phyloP scores from a whole-genome alignment of 495 filamentous ascomycete genomes.

The Penicillium canescens region DNA sequence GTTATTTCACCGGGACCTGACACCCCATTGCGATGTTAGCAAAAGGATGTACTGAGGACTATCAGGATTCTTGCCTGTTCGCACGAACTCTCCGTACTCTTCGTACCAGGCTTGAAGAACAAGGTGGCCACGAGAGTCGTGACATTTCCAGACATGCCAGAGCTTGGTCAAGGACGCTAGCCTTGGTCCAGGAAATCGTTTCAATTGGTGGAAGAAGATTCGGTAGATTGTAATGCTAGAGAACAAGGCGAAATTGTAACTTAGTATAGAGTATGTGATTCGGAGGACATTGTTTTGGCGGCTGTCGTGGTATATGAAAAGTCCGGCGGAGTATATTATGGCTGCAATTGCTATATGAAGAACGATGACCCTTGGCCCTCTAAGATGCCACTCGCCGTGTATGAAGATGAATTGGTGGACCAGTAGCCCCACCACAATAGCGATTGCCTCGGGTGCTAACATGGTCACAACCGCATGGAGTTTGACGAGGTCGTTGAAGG shows the following conservation, averaged over 20 bases:
- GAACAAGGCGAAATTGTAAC: not conserved
- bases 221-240: not conserved
- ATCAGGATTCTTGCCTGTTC: constrained; percentile 23
- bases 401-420: constrained; percentile 17
- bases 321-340: not conserved
- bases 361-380: constrained; percentile 4
- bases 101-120: constrained; percentile 30
- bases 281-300: not conserved
- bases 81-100: constrained; percentile 39
- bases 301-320: not conserved
- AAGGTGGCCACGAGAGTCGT: constrained; percentile 31
- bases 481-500: not conserved
- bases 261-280: not conserved
- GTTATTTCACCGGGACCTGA: constrained; percentile 35
- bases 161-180: constrained; percentile 40
- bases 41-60: not conserved
- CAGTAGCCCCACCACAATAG: constrained; percentile 11
- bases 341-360: not conserved
- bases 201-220: constrained; percentile 33
- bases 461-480: not conserved
- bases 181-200: constrained; percentile 42
- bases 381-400: constrained; percentile 20
- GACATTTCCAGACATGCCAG: constrained; percentile 32
- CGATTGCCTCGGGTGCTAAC: not conserved
- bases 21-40: no score